These are phyloP conservation scores for Daucus carota DNA, from an alignment of 129 eudicot genomes.

Conservation along the genomic window DNA sequence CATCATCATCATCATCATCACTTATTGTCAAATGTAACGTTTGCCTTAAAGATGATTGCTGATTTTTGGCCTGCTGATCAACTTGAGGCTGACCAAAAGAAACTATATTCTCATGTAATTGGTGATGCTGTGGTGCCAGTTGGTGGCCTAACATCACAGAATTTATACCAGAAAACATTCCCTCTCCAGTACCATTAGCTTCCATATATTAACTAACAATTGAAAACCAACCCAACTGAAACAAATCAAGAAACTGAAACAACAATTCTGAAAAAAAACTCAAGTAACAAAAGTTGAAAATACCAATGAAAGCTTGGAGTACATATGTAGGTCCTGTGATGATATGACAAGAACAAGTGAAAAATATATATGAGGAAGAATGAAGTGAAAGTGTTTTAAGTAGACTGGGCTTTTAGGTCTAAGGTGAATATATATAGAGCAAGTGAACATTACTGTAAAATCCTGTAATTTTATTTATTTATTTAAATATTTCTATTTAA, in stretches of 20 bases:
- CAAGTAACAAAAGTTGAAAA: constrained; percentile 10
- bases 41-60: constrained; percentile 22
- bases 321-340: no score
- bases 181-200: constrained; percentile 30
- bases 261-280: constrained; percentile 11
- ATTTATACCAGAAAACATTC: constrained; percentile 39
- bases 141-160: constrained; percentile 54
- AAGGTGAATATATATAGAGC: no score
- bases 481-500: no score
- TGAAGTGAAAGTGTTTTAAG: no score
- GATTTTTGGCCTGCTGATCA: constrained; percentile 33
- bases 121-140: constrained; percentile 45
- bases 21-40: constrained; percentile 34
- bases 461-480: no score
- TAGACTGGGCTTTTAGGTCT: no score
- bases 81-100: constrained; percentile 18
- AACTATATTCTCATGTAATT: constrained; percentile 22
- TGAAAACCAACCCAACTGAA: neutral
- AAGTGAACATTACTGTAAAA: no score
- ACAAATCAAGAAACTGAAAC: neutral
- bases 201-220: constrained; percentile 19
- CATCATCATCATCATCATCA: constrained; percentile 88
- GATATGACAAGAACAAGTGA: no score
- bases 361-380: no score
- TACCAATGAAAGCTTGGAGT: neutral